phyloP scores from a whole-genome alignment of 1,139 yeast species.

The Lodderomyces elongisporus region DNA sequence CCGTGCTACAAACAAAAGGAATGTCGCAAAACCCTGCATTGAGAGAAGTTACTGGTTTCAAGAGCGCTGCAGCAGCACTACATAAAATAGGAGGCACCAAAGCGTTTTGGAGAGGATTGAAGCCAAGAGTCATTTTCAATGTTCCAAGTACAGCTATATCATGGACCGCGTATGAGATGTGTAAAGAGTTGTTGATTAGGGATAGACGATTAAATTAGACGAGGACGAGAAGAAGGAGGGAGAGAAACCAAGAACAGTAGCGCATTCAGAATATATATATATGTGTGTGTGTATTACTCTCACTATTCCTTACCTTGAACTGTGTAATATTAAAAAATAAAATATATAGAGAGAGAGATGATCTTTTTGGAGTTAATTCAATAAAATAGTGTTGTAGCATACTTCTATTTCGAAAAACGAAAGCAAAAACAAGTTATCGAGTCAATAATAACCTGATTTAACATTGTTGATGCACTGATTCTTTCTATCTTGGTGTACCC shows the following conservation, averaged over 20 bases:
- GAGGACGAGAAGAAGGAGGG: neutral
- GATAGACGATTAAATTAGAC: slow-evolving; percentile 7
- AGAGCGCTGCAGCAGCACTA: slow-evolving; percentile 67
- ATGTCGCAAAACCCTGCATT: slow-evolving; percentile 47
- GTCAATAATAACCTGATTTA: too few species aligned
- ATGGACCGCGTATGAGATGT: slow-evolving; percentile 99
- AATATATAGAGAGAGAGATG: too few species aligned
- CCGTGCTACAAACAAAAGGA: slow-evolving; percentile 78
- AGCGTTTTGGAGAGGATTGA: slow-evolving; percentile 80
- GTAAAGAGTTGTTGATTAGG: slow-evolving; percentile 59
- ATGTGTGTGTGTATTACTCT: neutral
- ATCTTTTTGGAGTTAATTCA: too few species aligned
- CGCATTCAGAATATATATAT: neutral
- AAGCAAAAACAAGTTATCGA: too few species aligned
- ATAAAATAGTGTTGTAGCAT: too few species aligned
- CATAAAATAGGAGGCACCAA: slow-evolving; percentile 58
- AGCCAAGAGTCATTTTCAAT: slow-evolving; percentile 87
- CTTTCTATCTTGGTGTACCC: too few species aligned
- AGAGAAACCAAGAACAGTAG: neutral
- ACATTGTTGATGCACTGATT: too few species aligned
- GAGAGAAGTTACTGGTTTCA: slow-evolving; percentile 61
- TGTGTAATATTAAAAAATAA: neutral
- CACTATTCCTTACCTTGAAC: too few species aligned
- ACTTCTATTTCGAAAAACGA: too few species aligned
- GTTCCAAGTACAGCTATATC: slow-evolving; percentile 97